These are phyloP conservation scores for Amanita pallidorosea DNA, from an alignment of 768 basidiomycete species.

Conservation along the genomic window DNA sequence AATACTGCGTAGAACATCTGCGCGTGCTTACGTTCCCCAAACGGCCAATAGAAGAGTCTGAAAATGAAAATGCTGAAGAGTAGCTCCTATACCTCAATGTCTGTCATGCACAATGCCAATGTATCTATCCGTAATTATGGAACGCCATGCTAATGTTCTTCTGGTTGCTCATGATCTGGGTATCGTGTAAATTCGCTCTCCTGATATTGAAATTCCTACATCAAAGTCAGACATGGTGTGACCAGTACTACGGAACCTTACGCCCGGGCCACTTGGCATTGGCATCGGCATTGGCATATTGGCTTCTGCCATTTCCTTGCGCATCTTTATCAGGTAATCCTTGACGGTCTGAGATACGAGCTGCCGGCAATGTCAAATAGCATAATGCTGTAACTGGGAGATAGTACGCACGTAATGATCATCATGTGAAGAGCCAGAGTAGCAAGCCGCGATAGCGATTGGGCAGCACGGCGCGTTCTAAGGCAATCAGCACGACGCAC, in stretches of 20 bases:
- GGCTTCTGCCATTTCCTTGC: slow-evolving; percentile 23
- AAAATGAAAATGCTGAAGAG: neutral
- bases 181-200: slow-evolving; percentile 5
- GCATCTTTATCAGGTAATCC: slow-evolving; percentile 60
- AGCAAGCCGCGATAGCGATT: slow-evolving; percentile 67
- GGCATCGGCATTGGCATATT: slow-evolving; percentile 25
- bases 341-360: slow-evolving; percentile 54
- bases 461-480: slow-evolving; percentile 81
- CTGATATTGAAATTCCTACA: slow-evolving; percentile 5
- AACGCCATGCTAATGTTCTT: neutral
- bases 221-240: neutral
- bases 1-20: slow-evolving; percentile 34
- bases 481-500: neutral
- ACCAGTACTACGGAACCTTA: neutral
- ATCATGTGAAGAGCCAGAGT: slow-evolving; percentile 73
- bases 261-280: slow-evolving; percentile 10
- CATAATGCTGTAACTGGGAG: neutral
- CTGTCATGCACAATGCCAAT: slow-evolving; percentile 6
- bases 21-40: slow-evolving; percentile 32
- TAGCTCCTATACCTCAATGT: neutral
- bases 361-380: slow-evolving; percentile 20
- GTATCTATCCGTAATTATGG: neutral
- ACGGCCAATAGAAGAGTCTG: slow-evolving; percentile 5
- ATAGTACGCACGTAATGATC: slow-evolving; percentile 56
- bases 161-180: neutral